Conservation (phyloP, 2,329 filamentous ascomycete species). For the Pseudonectria buxi region DNA sequence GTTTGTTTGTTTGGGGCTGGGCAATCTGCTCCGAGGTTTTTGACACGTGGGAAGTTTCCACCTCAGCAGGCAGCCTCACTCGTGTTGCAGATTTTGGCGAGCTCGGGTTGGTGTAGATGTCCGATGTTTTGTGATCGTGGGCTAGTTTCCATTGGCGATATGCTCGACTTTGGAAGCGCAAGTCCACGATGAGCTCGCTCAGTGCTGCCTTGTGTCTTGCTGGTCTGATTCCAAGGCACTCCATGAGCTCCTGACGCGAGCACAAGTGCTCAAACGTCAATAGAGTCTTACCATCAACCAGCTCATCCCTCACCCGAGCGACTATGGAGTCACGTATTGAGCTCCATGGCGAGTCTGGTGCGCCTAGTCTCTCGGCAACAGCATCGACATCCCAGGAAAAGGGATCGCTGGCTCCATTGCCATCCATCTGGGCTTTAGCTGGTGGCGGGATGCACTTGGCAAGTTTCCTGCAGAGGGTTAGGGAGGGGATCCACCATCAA, state of each 20-base stretch:
- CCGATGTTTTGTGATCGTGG: slow-evolving; percentile 13
- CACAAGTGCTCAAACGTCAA: slow-evolving; percentile 49
- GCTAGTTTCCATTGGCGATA: slow-evolving; percentile 34
- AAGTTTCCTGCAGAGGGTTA: slow-evolving; percentile 3
- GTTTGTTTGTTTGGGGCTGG: too few species aligned
- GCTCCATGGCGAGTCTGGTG: slow-evolving; percentile 42
- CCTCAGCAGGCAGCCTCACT: not conserved
- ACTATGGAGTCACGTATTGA: slow-evolving; percentile 46
- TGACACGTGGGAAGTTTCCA: too few species aligned
- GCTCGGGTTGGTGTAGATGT: slow-evolving; percentile 2
- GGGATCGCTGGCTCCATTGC: slow-evolving; percentile 49
- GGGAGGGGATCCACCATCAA: not conserved
- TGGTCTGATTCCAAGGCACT: slow-evolving; percentile 49
- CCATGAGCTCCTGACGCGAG: slow-evolving; percentile 42
- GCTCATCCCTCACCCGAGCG: slow-evolving; percentile 49
- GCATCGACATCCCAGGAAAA: slow-evolving; percentile 64
- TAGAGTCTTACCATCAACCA: slow-evolving; percentile 59
- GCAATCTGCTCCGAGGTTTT: too few species aligned
- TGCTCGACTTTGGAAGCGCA: slow-evolving; percentile 45
- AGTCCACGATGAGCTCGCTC: slow-evolving; percentile 47
- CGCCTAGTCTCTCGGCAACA: slow-evolving; percentile 61
- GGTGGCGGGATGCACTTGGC: slow-evolving; percentile 1
- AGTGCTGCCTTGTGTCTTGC: slow-evolving; percentile 54
- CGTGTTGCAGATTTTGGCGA: not conserved
- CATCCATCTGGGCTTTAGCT: slow-evolving; percentile 20